Conservation (phyloP, 306 rosid species). For the Mucuna pruriens region DNA sequence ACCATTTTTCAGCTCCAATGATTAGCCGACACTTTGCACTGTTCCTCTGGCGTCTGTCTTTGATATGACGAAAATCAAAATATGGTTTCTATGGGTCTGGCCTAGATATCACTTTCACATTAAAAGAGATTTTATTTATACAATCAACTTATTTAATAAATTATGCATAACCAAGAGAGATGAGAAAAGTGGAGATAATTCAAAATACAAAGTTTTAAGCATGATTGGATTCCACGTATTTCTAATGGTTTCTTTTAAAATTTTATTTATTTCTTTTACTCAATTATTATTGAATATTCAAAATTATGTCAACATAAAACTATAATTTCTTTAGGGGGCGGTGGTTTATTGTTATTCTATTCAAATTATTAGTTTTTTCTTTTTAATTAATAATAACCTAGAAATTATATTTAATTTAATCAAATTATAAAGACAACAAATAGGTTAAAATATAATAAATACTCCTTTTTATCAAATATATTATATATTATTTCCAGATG, state of each 20-base stretch:
- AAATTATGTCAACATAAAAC: not conserved
- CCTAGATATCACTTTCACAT: not conserved
- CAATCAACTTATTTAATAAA: not conserved
- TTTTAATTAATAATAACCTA: no score
- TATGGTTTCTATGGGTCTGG: not conserved
- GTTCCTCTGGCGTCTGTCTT: conserved; percentile 28
- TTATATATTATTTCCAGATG: no score
- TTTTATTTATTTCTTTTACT: not conserved
- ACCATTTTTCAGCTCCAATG: not conserved
- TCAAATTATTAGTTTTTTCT: no score
- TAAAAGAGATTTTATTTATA: not conserved
- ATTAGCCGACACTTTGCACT: conserved; percentile 7
- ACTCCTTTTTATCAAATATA: no score
- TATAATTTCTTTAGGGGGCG: no score
- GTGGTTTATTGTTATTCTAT: no score
- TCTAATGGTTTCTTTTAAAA: not conserved
- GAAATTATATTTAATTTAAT: no score
- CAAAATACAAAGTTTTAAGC: not conserved
- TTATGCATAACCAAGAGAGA: not conserved
- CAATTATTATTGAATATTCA: not conserved
- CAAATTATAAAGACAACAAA: no score
- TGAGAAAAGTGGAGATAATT: not conserved
- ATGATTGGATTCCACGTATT: not conserved
- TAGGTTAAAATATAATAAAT: no score
- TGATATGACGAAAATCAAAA: not conserved